Evolutionary conservation across 495 filamentous ascomycete species (phyloP), one percentile per base, ranked within the genome.

Genomic region (Elasticomyces elasticus): DNA sequence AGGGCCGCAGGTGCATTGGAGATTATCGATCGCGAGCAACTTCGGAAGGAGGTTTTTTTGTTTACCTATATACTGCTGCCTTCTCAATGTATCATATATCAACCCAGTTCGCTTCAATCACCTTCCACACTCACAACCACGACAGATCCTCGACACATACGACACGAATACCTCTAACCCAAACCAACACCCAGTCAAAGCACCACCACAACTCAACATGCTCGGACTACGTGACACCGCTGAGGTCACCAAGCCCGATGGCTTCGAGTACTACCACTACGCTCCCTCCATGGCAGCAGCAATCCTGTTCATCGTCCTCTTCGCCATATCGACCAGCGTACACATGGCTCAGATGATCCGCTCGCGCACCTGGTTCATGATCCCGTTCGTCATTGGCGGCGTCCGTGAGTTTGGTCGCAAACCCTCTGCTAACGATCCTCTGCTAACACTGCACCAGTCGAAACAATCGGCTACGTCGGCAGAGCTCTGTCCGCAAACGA

Each of bases 351-450:
- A 75, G n/a, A 60, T 76, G 9, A 44, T 71, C 15, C 67, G 65
- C 7, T 72, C 69, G 5, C 57, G 71, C 24, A 68, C 72, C 17
- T 77, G 73, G 75, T 81, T 79, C 66, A 73, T 79, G 67, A 71
- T 80, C 19, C 70, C 74, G 2, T 79, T 83, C 59, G 52, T 72
- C 30, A 64, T 82, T 19, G 78, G 80, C 24, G 76, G 72, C 17
- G 54, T 73, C 25, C 67, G 78, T 82, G 66, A 56, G 77, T 68
- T n/a, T 38, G 27, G 5, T 17, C 2, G 33, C 13, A 30, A 12
- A 52, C 6, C n/a, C 17, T 1, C 12, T 42, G 12, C 44, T 24
- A 46, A 19, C 5, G 22, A 30, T 24, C 9, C 40, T 1, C 27
- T 26, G 7, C 44, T 47, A 28, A 47, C 10, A 47, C 44, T 10